These are phyloP conservation scores for Volvox reticuliferus DNA, from an alignment of 139 green algal genomes.

Conservation along the genomic window DNA sequence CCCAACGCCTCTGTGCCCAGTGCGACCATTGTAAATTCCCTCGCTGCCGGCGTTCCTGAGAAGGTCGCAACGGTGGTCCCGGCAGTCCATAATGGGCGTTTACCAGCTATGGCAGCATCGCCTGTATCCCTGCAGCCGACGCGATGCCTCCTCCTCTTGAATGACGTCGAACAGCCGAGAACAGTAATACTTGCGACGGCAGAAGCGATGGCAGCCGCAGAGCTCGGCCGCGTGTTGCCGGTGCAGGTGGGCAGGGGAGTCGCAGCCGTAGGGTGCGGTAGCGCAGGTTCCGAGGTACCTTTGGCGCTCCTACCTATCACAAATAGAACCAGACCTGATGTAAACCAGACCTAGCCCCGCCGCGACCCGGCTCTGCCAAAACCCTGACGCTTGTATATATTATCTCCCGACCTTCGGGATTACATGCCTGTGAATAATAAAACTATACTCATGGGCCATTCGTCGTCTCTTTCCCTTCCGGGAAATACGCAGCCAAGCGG, in stretches of 20 bases:
- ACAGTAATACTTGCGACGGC: neutral
- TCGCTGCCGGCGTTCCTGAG: neutral
- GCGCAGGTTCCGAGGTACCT: neutral
- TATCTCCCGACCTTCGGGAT: neutral
- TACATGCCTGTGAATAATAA: too few species aligned
- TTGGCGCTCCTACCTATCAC: neutral
- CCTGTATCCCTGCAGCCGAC: neutral
- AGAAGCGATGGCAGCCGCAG: slow-evolving; percentile 12
- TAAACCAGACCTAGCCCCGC: neutral
- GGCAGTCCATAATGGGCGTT: neutral
- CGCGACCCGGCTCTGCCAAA: neutral
- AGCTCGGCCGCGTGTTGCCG: neutral
- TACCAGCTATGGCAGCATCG: neutral
- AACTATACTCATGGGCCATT: too few species aligned
- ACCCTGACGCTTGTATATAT: neutral
- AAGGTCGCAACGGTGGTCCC: neutral
- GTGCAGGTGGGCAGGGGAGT: neutral
- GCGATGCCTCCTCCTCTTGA: slow-evolving; percentile 27
- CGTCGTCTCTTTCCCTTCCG: neutral
- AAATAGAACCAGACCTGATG: neutral
- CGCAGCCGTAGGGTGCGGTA: neutral
- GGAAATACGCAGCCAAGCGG: neutral
- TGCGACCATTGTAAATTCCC: neutral
- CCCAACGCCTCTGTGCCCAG: neutral
- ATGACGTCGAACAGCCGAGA: neutral